Evolutionary conservation across 2,329 filamentous ascomycete species (phyloP).

Genomic region (Periconia macrospinosa): DNA sequence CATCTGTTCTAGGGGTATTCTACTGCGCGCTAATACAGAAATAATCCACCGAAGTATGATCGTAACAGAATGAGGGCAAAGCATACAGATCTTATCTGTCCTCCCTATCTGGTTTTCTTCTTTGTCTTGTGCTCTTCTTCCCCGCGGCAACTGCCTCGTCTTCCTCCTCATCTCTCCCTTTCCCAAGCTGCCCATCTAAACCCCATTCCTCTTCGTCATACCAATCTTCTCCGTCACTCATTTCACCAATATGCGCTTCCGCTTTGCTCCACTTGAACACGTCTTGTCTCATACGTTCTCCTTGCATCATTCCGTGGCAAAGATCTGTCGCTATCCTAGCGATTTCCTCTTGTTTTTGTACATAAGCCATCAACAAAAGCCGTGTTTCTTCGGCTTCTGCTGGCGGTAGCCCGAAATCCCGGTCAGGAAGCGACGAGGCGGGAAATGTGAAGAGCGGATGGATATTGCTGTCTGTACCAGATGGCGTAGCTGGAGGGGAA

Average conservation of each 20-base stretch:
- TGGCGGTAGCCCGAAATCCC: constrained; percentile 71
- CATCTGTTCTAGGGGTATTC: constrained; percentile 16
- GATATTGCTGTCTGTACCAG: constrained; percentile 58
- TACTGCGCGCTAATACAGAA: constrained; percentile 12
- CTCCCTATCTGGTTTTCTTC: constrained; percentile 40
- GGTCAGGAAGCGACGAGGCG: constrained; percentile 62
- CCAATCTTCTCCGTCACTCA: constrained; percentile 90
- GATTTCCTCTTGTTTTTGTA: constrained; percentile 85
- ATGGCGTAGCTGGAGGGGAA: constrained; percentile 49
- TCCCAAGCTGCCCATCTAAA: constrained; percentile 72
- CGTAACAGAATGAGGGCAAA: neutral
- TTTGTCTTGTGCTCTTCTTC: constrained; percentile 52
- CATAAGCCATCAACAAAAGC: constrained; percentile 71
- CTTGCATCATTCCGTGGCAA: constrained; percentile 70
- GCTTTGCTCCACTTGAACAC: constrained; percentile 78
- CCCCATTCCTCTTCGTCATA: constrained; percentile 82
- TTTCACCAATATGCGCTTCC: constrained; percentile 74
- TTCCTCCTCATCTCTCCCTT: constrained; percentile 83
- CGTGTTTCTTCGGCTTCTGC: constrained; percentile 78
- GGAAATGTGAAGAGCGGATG: constrained; percentile 77
- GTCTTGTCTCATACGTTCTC: constrained; percentile 70
- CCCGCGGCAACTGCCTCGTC: constrained; percentile 56
- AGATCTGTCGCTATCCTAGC: constrained; percentile 70
- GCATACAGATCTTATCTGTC: constrained; percentile 25
- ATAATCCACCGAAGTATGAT: neutral